Evolutionary conservation across 208 protist genomes (phyloP), one percentile per base, ranked within the genome.

Genomic region (Phytomonas francai): DNA sequence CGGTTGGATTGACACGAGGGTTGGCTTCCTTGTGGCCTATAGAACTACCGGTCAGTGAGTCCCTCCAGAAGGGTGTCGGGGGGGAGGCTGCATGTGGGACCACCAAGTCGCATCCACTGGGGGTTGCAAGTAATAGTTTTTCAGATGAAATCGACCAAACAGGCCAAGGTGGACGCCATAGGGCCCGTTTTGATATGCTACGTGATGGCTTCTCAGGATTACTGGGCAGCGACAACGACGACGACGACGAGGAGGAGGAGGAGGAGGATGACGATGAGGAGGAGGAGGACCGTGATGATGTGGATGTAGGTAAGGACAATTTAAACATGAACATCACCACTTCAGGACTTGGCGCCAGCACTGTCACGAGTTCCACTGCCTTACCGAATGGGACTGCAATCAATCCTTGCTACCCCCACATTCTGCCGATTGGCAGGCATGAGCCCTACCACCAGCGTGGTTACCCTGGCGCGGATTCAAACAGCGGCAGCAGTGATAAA

Each of bases 221-320:
- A 39, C 34, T 56, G 33, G 29, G 54, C 62, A 32, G 14, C 34
- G 32, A 36, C 61, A 6, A 34, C n/a, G 0, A 28, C 51, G 30
- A 28, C 68, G 32, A 14, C 22, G 45, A 30, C 68, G 6, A 28
- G 19, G 72, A 78, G 39, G 72, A 77, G 62, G 72, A 70, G 31
- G 70, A 71, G 36, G 67, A 70, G 1, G 73, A 78, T 14, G 65
- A 73, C 16, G 67, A 75, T 8, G 73, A 69, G n/a, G 77, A 80
- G 9, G 67, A 61, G 25, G 69, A 75, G 7, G 65, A 71, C 16
- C 56, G 22, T 25, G 42, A 36, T 22, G 19, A 16, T 22, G 30
- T 16, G 16, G 57, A 34, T 25, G 73, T 68, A 6, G 7, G 12
- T 42, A 33, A 32, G 29, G 29, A 34, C n/a, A 25, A 30, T 25